phyloP scores from a whole-genome alignment of 1,284 basidiomycete species.

The Microbotryum saponariae region DNA sequence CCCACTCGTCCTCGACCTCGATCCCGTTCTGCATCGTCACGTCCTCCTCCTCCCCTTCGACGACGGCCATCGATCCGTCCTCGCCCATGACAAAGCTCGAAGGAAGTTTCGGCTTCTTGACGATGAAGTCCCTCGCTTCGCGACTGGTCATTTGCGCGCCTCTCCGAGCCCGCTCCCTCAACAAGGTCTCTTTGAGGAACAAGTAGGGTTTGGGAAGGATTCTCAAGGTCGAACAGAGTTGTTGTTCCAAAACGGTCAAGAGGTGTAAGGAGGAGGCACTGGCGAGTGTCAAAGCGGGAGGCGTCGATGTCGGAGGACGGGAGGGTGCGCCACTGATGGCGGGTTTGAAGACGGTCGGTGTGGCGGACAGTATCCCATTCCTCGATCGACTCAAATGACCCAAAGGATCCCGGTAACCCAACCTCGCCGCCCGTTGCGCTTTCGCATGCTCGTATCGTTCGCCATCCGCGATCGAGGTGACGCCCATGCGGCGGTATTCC shows the following conservation, averaged over 20 bases:
- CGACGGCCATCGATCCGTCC: too few species aligned
- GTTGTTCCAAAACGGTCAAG: slow-evolving; percentile 73
- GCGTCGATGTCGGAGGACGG: slow-evolving; percentile 47
- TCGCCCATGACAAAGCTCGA: too few species aligned
- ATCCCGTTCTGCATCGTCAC: not conserved
- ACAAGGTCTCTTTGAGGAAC: slow-evolving; percentile 81
- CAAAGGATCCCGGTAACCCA: slow-evolving; percentile 1
- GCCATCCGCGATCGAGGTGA: slow-evolving; percentile 73
- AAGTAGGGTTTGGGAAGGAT: slow-evolving; percentile 88
- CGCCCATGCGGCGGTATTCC: slow-evolving; percentile 72
- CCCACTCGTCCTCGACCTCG: slow-evolving; percentile 20
- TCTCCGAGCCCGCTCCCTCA: slow-evolving; percentile 81
- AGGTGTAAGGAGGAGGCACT: slow-evolving; percentile 54
- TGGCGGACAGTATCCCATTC: not conserved
- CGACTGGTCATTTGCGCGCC: slow-evolving; percentile 48
- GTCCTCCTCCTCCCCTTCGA: too few species aligned
- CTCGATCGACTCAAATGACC: slow-evolving; percentile 31
- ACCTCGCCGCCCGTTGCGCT: slow-evolving; percentile 51
- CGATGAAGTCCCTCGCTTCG: slow-evolving; percentile 10
- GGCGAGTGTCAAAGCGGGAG: slow-evolving; percentile 32
- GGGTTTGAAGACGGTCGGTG: slow-evolving; percentile 60
- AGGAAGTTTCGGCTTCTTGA: too few species aligned
- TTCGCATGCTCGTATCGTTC: slow-evolving; percentile 75
- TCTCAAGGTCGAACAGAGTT: slow-evolving; percentile 75
- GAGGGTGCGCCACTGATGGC: slow-evolving; percentile 53